Conservation (phyloP, 176 grass and related monocot genomes). For the Canna indica region DNA sequence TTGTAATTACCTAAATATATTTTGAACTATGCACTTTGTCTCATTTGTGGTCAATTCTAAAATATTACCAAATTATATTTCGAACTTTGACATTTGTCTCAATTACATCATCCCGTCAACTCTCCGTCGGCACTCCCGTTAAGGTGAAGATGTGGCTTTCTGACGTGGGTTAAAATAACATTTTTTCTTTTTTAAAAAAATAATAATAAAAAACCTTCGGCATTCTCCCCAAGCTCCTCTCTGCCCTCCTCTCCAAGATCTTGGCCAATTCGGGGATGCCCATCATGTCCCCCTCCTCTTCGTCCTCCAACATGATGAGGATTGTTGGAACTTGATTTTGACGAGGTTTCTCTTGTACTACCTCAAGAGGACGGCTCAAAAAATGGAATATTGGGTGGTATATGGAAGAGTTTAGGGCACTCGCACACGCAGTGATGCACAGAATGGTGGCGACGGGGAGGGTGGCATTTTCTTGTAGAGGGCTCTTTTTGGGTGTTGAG, state of each 20-base stretch:
- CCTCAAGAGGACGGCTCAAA: slow-evolving; percentile 41
- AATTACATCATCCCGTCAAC: too few species aligned
- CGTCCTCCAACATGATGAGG: slow-evolving; percentile 56
- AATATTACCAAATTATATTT: too few species aligned
- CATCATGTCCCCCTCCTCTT: slow-evolving; percentile 24
- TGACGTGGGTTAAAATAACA: too few species aligned
- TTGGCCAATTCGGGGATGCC: slow-evolving; percentile 34
- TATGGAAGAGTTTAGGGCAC: slow-evolving; percentile 18
- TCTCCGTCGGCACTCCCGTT: too few species aligned
- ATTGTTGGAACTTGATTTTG: slow-evolving; percentile 61
- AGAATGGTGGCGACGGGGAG: slow-evolving; percentile 63
- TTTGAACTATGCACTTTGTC: too few species aligned
- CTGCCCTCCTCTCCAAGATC: slow-evolving; percentile 61
- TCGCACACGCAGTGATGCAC: slow-evolving; percentile 75
- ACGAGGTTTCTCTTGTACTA: slow-evolving; percentile 85
- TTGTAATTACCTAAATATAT: too few species aligned
- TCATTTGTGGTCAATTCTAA: too few species aligned
- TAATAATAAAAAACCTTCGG: too few species aligned
- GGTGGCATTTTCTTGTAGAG: slow-evolving; percentile 69
- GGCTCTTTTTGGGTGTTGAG: slow-evolving; percentile 72
- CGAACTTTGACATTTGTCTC: too few species aligned
- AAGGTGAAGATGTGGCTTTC: too few species aligned
- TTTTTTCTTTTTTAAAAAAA: too few species aligned
- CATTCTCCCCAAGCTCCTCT: slow-evolving; percentile 46
- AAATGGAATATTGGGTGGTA: neutral